These are phyloP conservation scores for Saccharum officinarum DNA, from an alignment of 176 grass and related monocot species.

Conservation along the genomic window DNA sequence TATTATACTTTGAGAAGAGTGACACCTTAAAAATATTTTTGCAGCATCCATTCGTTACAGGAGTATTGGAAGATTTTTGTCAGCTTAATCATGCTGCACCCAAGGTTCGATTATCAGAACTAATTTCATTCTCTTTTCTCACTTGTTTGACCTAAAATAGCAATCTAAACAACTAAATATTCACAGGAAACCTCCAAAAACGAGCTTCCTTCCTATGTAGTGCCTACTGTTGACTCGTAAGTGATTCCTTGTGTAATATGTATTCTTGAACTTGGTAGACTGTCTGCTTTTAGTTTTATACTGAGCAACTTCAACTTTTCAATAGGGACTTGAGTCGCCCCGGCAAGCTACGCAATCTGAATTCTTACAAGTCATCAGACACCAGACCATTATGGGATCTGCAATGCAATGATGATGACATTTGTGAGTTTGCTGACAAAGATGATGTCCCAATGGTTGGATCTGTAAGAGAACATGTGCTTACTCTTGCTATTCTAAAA, in stretches of 20 bases:
- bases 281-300: not conserved
- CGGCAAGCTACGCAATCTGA: slow-evolving; percentile 33
- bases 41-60: slow-evolving; percentile 92
- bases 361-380: slow-evolving; percentile 40
- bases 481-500: not conserved
- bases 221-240: slow-evolving; percentile 29
- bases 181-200: slow-evolving; percentile 39
- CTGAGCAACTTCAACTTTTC: slow-evolving; percentile 17
- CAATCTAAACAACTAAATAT: slow-evolving; percentile 21
- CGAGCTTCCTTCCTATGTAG: not conserved
- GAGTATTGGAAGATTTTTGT: slow-evolving; percentile 53
- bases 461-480: slow-evolving; percentile 52
- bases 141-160: not conserved
- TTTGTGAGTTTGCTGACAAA: slow-evolving; percentile 50
- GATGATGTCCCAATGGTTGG: slow-evolving; percentile 50
- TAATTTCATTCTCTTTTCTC: slow-evolving; percentile 1
- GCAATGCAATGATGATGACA: slow-evolving; percentile 55
- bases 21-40: slow-evolving; percentile 32
- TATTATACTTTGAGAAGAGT: slow-evolving; percentile 17
- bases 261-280: not conserved
- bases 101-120: slow-evolving; percentile 43
- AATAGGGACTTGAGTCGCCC: slow-evolving; percentile 38
- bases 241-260: slow-evolving; percentile 15
- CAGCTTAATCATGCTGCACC: slow-evolving; percentile 41
- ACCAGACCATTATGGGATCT: slow-evolving; percentile 51